Base-by-base conservation (phyloP, 306 rosid genomes). In the Alnus glutinosa region DNA sequence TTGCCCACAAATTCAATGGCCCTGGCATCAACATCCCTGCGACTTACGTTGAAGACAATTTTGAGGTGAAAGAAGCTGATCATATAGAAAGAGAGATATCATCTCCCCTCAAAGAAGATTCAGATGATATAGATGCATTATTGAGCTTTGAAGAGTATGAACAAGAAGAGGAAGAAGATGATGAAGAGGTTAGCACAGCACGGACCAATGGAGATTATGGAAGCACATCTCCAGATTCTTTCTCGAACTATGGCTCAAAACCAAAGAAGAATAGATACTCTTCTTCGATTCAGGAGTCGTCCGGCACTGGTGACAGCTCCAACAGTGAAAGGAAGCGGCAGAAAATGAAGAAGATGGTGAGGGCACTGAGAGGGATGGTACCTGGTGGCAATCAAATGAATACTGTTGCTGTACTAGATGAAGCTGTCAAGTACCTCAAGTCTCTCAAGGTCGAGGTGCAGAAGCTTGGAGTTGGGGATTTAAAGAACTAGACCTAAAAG, bases 131-230 rank as follows among this genome's bases (percentile, higher is more conserved):
- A 15, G 92, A 92, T 84, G 98, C 98, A 42, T 77, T 94, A 85
- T 70, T 94, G 90, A 94, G 98, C 91, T 84, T 91, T 83, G 98
- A 91, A 81, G 85, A 79, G 47, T 89, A 92, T 42, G 98, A 90
- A 44, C 74, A 82, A 71, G 92, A 88, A 46, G 92, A 88, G 44
- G 92, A 88, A 74, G 78, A 77, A 36, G 98, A 90, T 49, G 98
- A 91, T 48, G 97, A 93, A 82, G 98, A 89, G 79, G 82, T 91
- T 76, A 92, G 97, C 90, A 92, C 98, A 2, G 98, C 97, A n/a
- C 89, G 97, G 73, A 89, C 94, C 73, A 78, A 75, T 15, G 90
- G 86, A 74, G 82, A 86, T 67, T 83, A 86, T 76, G 94, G 87
- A 55, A 81, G 80, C 55, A 46, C 78, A 34, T 85, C 85, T 28